These are phyloP conservation scores for Boletus mariae DNA, from an alignment of 1,284 basidiomycete species.

Conservation along the genomic window DNA sequence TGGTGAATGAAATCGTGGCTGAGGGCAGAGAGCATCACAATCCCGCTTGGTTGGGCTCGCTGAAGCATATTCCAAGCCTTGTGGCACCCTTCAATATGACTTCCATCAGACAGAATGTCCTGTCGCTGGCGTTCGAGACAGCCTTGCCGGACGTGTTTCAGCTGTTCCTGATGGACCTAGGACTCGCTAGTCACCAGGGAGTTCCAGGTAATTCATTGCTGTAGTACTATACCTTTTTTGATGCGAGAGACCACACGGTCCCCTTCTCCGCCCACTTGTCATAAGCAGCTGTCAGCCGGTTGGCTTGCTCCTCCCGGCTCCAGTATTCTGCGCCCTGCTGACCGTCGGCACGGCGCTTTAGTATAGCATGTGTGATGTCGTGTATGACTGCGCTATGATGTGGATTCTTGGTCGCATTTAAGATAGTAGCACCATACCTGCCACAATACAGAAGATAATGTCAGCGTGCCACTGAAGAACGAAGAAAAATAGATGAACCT, in stretches of 20 bases:
- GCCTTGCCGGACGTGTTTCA: neutral
- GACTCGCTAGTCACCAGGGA: no score
- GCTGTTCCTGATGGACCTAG: neutral
- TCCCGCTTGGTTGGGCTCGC: neutral
- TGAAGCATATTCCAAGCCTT: slow-evolving; percentile 5
- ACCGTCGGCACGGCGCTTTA: no score
- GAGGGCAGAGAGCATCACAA: neutral
- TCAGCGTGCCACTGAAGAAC: no score
- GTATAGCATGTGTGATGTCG: neutral
- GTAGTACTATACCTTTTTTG: neutral
- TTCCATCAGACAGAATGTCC: neutral
- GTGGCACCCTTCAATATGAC: neutral
- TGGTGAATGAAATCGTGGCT: neutral
- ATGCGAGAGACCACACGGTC: neutral
- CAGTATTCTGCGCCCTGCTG: neutral
- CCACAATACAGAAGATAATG: no score
- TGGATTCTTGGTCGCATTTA: neutral
- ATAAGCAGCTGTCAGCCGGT: neutral
- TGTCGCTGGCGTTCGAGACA: neutral
- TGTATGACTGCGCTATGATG: neutral
- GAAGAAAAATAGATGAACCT: neutral
- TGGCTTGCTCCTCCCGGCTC: slow-evolving; percentile 1
- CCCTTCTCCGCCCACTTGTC: neutral
- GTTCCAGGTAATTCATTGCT: no score
- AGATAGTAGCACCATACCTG: neutral